Base-by-base conservation (phyloP, 2,329 filamentous ascomycete species). In the Rhinocladiella similis region DNA sequence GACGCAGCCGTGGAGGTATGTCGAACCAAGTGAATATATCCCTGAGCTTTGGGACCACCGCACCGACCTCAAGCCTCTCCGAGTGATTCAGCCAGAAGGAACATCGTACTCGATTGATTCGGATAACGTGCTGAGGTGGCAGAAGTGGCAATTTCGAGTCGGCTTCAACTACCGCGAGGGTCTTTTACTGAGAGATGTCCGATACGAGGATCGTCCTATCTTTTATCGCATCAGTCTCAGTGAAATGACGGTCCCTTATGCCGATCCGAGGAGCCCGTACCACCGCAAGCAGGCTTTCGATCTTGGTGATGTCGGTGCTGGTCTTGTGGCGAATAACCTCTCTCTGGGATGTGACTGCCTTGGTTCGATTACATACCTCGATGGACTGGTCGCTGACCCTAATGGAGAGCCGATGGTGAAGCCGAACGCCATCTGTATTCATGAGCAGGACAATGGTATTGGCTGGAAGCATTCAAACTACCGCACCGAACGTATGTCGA, bases 271-370 rank as follows among this genome's bases (percentile, higher is more conserved):
- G 1, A 73, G 78, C 0, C 86, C 86, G 0, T 89, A 83, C 67
- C 84, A 86, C 50, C 80, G 86, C 41, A 90, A 90, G 68, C 83
- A 86, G 51, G 87, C 86, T 0, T 89, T 90, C 64, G 87, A 90
- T 63, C 82, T 90, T 57, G 87, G 87, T 6, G 86, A 90, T 56
- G 84, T 80, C 10, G 87, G 87, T 4, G 82, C 84, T 22, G 87
- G 87, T 1, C 79, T 83, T 47, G 83, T 80, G 47, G 83, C 85
- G 14, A 90, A 90, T 66, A 88, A 88, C 60, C 76, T 90, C 1
- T 75, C 78, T 14, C 76, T 89, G 2, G 86, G 86, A 14, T 89
- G 86, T 57, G 86, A 89, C 65, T 86, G 87, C 65, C 76, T 90
- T 0, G 87, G 87, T 5, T 78, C 81, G 1, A 87, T 88, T 65